A percentile compares a stretch with the other conserved stretches of the same genome.
Evolutionary conservation across 2,329 filamentous ascomycete species (phyloP).

Genomic region (Colletotrichum sp.): DNA sequence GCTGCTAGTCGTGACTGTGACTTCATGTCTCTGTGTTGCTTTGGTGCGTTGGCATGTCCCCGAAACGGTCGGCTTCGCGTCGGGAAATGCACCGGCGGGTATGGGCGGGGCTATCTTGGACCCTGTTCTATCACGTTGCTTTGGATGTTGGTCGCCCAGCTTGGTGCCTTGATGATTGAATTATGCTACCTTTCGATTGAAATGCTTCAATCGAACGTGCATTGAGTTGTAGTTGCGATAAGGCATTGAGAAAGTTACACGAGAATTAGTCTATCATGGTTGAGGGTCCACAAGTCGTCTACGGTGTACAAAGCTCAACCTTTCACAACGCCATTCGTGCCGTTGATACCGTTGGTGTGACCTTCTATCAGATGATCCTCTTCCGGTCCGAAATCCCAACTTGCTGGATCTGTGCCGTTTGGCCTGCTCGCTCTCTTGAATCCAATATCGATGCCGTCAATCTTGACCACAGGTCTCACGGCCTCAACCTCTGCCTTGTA

Average conservation of each 20-base stretch:
- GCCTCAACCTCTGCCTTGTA: conserved; percentile 45
- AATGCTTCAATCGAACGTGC: not conserved
- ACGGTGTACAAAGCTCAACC: not conserved
- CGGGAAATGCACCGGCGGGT: not conserved
- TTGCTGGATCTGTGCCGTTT: conserved; percentile 63
- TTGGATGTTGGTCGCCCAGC: not conserved
- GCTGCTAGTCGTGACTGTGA: not conserved
- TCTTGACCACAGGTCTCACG: conserved; percentile 49
- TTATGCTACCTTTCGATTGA: not conserved
- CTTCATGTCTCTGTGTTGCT: not conserved
- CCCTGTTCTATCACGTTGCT: not conserved
- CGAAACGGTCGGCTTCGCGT: not conserved
- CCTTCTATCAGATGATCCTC: conserved; percentile 30
- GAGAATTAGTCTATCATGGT: not conserved
- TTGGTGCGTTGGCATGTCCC: not conserved
- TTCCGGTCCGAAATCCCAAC: conserved; percentile 58
- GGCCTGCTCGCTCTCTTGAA: conserved; percentile 48
- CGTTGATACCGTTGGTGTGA: not conserved
- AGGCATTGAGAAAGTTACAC: not conserved
- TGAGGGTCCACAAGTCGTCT: not conserved
- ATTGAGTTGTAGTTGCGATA: not conserved
- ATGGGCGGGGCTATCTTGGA: not conserved
- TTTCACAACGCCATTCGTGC: not conserved
- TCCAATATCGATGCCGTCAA: conserved; percentile 48
- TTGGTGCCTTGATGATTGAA: not conserved